Percentiles rank a stretch among this genome's conserved stretches.
Evolutionary conservation across 2,329 filamentous ascomycete genomes (phyloP).

Genomic region (Pezicula carpinea): DNA sequence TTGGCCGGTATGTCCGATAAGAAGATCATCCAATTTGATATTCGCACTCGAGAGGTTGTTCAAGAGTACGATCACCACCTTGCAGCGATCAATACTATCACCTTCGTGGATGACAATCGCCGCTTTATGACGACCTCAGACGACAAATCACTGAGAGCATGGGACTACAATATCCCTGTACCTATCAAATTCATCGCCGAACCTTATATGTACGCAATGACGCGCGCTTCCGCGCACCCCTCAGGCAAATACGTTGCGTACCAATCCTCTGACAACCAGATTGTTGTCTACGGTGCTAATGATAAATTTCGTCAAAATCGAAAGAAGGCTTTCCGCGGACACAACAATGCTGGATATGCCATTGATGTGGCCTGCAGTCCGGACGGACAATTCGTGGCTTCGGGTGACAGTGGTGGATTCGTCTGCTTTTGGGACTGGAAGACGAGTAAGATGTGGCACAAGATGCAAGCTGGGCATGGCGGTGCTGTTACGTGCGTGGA

Average conservation of each 20-base stretch:
- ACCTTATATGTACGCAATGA: constrained; percentile 96
- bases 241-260: constrained; percentile 92
- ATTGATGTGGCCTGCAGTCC: constrained; percentile 86
- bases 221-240: constrained; percentile 77
- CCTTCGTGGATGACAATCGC: constrained; percentile 89
- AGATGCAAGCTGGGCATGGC: constrained; percentile 76
- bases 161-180: constrained; percentile 98
- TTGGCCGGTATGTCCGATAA: constrained; percentile 97
- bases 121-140: constrained; percentile 98
- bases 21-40: constrained; percentile 97
- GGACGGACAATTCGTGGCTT: constrained; percentile 86
- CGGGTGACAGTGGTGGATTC: constrained; percentile 82
- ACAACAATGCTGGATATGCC: constrained; percentile 92
- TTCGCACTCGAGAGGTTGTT: constrained; percentile 70
- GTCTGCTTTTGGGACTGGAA: constrained; percentile 99
- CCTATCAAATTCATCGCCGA: constrained; percentile 98
- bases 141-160: constrained; percentile 91
- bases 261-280: constrained; percentile 92
- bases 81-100: constrained; percentile 96
- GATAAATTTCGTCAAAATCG: constrained; percentile 97
- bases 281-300: constrained; percentile 88
- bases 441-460: constrained; percentile 98
- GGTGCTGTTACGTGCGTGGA: constrained; percentile 79
- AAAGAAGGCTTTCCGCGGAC: constrained; percentile 93
- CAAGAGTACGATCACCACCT: constrained; percentile 99